Conservation (phyloP, 352 stramenopile species). For the Halophytophthora batemanensis region DNA sequence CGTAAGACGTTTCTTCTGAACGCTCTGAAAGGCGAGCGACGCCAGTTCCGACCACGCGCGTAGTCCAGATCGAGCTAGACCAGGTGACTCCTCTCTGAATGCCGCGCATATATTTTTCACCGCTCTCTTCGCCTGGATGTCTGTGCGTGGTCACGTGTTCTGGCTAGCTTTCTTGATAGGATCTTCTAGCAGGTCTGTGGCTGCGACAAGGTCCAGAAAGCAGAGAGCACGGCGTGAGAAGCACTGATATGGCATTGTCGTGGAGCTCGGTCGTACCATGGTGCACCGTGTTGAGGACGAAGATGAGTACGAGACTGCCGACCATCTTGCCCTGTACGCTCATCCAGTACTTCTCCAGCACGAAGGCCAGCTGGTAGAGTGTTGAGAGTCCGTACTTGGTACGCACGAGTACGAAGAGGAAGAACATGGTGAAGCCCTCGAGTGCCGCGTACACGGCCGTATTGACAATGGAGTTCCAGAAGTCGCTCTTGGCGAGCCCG, state of each 20-base stretch:
- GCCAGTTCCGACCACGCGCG: no score
- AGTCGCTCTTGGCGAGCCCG: conserved; percentile 1
- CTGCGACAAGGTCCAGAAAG: no score
- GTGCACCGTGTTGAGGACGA: conserved; percentile 21
- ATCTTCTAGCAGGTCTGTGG: no score
- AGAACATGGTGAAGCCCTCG: conserved; percentile 14
- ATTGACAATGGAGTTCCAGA: conserved; percentile 5
- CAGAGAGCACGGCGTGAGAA: no score
- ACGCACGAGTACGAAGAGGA: conserved; percentile 16
- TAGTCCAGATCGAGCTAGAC: neutral
- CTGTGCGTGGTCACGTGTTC: no score
- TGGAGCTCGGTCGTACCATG: conserved; percentile 6
- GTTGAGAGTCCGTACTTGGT: conserved; percentile 25
- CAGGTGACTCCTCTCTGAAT: neutral
- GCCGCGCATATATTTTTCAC: no score
- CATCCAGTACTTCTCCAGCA: conserved; percentile 33
- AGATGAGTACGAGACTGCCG: conserved; percentile 23
- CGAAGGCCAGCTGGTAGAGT: conserved; percentile 28
- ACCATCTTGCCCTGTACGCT: conserved; percentile 22
- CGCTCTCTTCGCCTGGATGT: no score
- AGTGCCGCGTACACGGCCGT: conserved; percentile 10
- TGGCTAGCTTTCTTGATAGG: no score
- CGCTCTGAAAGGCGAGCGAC: neutral
- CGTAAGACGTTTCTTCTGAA: conserved; percentile 9
- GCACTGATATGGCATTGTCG: no score